Percentiles rank a stretch among this genome's conserved stretches.
phyloP scores from a whole-genome alignment of 352 stramenopile genomes.

The Pythium brassicae region DNA sequence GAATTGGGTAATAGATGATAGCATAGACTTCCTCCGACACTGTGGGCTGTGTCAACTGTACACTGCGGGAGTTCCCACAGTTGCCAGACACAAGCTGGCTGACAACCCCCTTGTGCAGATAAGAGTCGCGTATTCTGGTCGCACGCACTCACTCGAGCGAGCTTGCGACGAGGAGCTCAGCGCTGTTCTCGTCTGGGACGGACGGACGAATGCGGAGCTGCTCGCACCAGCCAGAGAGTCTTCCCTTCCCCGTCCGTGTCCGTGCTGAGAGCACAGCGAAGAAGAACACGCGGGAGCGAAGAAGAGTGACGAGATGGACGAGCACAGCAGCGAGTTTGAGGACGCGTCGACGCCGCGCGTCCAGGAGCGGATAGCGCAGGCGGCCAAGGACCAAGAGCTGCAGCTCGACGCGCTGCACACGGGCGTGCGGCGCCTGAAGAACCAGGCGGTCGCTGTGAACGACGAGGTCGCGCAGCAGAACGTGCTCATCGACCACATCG shows the following conservation, averaged over 20 bases:
- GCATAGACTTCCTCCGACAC: slow-evolving; percentile 1
- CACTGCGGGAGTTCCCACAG: too few species aligned
- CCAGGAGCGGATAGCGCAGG: slow-evolving; percentile 46
- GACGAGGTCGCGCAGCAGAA: slow-evolving; percentile 60
- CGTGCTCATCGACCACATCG: slow-evolving; percentile 51
- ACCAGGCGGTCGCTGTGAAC: slow-evolving; percentile 49
- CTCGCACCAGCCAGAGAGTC: too few species aligned
- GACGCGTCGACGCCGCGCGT: slow-evolving; percentile 46
- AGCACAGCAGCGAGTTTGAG: slow-evolving; percentile 36
- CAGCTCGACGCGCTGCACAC: slow-evolving; percentile 54
- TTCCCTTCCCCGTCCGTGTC: too few species aligned
- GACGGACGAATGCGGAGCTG: not conserved
- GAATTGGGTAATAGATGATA: not conserved
- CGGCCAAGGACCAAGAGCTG: slow-evolving; percentile 40
- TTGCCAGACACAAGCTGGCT: too few species aligned
- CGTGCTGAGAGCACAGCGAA: not conserved
- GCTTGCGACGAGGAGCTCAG: too few species aligned
- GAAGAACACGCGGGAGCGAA: too few species aligned
- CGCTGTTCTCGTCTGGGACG: not conserved
- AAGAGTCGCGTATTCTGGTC: not conserved
- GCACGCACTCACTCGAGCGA: not conserved
- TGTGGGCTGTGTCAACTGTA: too few species aligned
- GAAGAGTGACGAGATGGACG: slow-evolving; percentile 2
- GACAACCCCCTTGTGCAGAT: not conserved
- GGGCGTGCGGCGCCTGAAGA: slow-evolving; percentile 46